phyloP scores from a whole-genome alignment of 352 stramenopile genomes.

The Elongisporangium senticosum region DNA sequence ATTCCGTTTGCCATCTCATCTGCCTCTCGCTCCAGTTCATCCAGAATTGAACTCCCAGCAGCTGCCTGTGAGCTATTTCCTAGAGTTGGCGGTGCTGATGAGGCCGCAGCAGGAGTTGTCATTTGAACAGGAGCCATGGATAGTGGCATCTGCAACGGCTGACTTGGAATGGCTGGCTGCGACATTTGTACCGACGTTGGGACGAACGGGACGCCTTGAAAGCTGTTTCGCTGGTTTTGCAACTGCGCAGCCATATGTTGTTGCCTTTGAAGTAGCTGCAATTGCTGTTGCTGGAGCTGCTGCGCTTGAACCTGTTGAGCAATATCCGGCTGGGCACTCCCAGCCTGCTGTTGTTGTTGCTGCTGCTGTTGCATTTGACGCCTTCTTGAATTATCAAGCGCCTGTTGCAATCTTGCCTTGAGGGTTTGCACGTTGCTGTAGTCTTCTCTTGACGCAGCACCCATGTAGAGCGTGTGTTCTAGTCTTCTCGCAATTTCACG shows the following conservation, averaged over 20 bases:
- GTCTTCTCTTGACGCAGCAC: slow-evolving; percentile 71
- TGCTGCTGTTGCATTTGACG: slow-evolving; percentile 67
- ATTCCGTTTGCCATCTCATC: slow-evolving; percentile 85
- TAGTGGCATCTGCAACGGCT: slow-evolving; percentile 56
- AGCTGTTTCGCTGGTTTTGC: slow-evolving; percentile 59
- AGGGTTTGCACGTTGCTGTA: slow-evolving; percentile 87
- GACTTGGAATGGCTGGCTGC: slow-evolving; percentile 25
- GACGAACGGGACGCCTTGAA: slow-evolving; percentile 58
- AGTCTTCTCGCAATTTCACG: slow-evolving; percentile 78
- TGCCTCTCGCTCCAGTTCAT: slow-evolving; percentile 79
- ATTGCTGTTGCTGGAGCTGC: slow-evolving; percentile 49
- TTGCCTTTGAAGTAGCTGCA: slow-evolving; percentile 52
- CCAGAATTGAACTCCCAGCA: slow-evolving; percentile 70
- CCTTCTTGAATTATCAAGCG: slow-evolving; percentile 75
- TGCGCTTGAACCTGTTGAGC: slow-evolving; percentile 47
- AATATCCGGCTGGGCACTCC: slow-evolving; percentile 11
- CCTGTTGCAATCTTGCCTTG: slow-evolving; percentile 76
- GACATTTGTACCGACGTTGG: slow-evolving; percentile 22
- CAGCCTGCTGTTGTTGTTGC: slow-evolving; percentile 27
- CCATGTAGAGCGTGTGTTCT: slow-evolving; percentile 87
- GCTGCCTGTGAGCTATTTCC: slow-evolving; percentile 4
- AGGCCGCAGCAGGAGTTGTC: slow-evolving; percentile 5
- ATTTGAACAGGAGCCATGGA: slow-evolving; percentile 18
- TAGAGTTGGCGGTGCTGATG: neutral
- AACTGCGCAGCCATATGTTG: slow-evolving; percentile 71